phyloP scores from a whole-genome alignment of 352 stramenopile species.

The Halophytophthora polymorphica region DNA sequence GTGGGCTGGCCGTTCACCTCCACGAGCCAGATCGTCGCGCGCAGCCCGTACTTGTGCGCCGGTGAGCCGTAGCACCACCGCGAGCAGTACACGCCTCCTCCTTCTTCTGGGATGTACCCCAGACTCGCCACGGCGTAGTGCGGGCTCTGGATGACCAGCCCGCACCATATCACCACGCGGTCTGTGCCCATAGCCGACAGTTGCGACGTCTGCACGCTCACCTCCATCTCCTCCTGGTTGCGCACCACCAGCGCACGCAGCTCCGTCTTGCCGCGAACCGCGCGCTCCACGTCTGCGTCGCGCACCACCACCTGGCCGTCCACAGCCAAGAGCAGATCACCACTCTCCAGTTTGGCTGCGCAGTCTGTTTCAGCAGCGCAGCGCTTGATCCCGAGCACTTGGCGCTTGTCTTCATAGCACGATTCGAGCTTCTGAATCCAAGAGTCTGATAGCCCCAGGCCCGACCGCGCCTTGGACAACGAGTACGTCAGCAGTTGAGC shows the following conservation, averaged over 20 bases:
- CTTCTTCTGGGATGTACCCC: constrained; percentile 85
- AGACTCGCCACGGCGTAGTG: constrained; percentile 84
- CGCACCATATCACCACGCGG: constrained; percentile 89
- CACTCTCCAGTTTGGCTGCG: constrained; percentile 64
- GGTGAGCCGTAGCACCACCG: constrained; percentile 90
- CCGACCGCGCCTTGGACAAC: constrained; percentile 82
- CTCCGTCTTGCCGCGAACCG: constrained; percentile 44
- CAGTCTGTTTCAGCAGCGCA: constrained; percentile 68
- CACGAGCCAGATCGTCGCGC: constrained; percentile 89
- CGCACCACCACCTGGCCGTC: constrained; percentile 72
- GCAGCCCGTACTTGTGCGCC: constrained; percentile 88
- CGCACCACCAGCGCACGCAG: constrained; percentile 72
- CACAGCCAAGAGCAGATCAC: constrained; percentile 84
- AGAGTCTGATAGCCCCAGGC: constrained; percentile 77
- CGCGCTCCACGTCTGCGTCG: constrained; percentile 75
- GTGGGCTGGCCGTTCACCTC: constrained; percentile 88
- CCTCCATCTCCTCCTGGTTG: constrained; percentile 62
- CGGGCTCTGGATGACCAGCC: constrained; percentile 88
- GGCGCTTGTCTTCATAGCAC: constrained; percentile 77
- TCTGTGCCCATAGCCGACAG: constrained; percentile 83
- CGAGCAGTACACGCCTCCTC: constrained; percentile 86
- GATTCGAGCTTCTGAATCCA: constrained; percentile 84
- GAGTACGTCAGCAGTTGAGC: constrained; percentile 80
- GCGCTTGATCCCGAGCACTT: constrained; percentile 86
- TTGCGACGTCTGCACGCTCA: constrained; percentile 57